Evolutionary conservation across 2,329 filamentous ascomycete genomes (phyloP), one percentile per base, ranked within the genome.

Genomic region (Arthroderma uncinatum): DNA sequence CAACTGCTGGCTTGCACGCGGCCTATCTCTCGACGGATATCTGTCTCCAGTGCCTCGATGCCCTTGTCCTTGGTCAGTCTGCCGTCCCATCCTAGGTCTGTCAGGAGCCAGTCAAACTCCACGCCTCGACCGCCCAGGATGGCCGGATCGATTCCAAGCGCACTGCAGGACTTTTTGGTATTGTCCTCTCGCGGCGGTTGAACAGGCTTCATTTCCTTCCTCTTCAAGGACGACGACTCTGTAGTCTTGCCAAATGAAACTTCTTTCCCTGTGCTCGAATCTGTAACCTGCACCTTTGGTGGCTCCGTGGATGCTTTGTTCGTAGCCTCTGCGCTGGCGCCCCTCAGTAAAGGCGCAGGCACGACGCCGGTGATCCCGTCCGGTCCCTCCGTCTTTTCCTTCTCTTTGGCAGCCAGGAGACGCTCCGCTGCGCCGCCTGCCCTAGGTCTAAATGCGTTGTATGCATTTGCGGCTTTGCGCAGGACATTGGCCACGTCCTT

Each of bases 301-400:
- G 52, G 60, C 59, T 72, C 65, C 44, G 57, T 69, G 40, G 70
- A 64, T 19, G 70, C 60, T 4, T 64, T 64, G 36, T 66, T 65
- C n/a, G 66, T 62, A 16, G 14, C 16, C 25, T 50, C 47, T 4
- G 65, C 60, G 47, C 65, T 72, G 50, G 68, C 63, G 9, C 70
- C 70, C 57, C 73, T 71, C 44, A 74, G 64, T 14, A 77, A 72
- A 9, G 91, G 90, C 2, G 90, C 87, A 23, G 88, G 88, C 21
- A 96, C 86, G 37, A 96, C 91, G 39, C 85, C 82, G 10, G 86
- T 95, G 62, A 96, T 95, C 1, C 91, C 92, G 73, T 96, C 91
- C 5, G 89, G 87, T 4, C 86, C 89, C 23, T 86, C 81, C 2
- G 73, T 73, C n/a, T 72, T 70, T 14, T 50, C 47, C 57, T 80